Evolutionary conservation across 1,284 basidiomycete species (phyloP).

Genomic region (Tilletia indica): DNA sequence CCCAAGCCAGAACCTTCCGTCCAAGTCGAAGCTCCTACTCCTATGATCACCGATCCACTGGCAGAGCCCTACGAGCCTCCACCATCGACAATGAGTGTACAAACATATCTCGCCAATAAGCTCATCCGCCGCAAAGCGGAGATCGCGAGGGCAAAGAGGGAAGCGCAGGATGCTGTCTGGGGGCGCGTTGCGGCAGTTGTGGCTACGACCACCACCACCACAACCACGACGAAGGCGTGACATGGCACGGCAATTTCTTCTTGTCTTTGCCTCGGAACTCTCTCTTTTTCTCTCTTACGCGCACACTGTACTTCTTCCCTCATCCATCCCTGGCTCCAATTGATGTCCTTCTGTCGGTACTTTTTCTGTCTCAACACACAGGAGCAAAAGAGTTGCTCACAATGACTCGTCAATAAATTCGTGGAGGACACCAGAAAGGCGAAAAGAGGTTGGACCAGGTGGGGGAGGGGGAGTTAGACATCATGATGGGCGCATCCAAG

Average conservation of each 20-base stretch:
- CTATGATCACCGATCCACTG: not conserved
- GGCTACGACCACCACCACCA: not conserved
- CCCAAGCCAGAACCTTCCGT: no score
- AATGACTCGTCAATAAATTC: no score
- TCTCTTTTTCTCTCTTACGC: no score
- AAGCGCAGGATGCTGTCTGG: constrained; percentile 42
- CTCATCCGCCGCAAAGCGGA: constrained; percentile 47
- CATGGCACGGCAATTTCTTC: not conserved
- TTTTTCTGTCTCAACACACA: no score
- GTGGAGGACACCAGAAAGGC: not conserved
- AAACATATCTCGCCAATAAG: constrained; percentile 46
- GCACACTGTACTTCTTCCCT: no score
- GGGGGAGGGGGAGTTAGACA: not conserved
- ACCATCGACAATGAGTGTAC: constrained; percentile 23
- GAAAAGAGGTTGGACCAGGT: not conserved
- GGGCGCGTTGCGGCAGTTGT: constrained; percentile 11
- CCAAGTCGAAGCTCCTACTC: not conserved
- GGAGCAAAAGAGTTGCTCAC: no score
- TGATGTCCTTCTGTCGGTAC: no score
- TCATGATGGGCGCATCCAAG: not conserved
- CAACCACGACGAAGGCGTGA: not conserved
- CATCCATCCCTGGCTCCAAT: no score
- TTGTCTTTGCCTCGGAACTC: not conserved
- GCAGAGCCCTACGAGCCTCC: constrained; percentile 2
- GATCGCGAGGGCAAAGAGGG: constrained; percentile 38